A percentile compares a stretch with the other conserved stretches of the same genome.
phyloP scores from a whole-genome alignment of 495 filamentous ascomycete genomes.

The Hypoxylon fragiforme region DNA sequence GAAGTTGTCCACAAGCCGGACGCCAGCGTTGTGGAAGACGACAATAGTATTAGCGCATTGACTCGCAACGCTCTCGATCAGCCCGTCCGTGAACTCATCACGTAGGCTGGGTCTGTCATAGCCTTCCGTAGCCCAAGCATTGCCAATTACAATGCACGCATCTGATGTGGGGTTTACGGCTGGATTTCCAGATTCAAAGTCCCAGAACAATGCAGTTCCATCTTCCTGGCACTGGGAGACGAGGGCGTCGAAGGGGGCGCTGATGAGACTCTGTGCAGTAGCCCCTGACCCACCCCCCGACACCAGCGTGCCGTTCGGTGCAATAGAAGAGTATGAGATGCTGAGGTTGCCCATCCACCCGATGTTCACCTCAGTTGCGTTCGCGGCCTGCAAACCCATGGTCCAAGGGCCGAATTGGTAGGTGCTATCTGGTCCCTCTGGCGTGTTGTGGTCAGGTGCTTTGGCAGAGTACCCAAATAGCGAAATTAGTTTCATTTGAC shows the following conservation, averaged over 20 bases:
- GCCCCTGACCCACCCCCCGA: slow-evolving; percentile 54
- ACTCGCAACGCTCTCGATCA: slow-evolving; percentile 48
- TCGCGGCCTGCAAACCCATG: not conserved
- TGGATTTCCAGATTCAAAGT: slow-evolving; percentile 31
- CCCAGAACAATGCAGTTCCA: slow-evolving; percentile 44
- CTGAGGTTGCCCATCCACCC: not conserved
- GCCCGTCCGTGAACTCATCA: slow-evolving; percentile 46
- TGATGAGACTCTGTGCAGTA: slow-evolving; percentile 45
- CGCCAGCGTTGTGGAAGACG: slow-evolving; percentile 53
- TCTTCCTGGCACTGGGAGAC: slow-evolving; percentile 45
- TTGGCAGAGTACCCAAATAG: slow-evolving; percentile 38
- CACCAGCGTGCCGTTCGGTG: slow-evolving; percentile 44
- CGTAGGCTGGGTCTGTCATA: slow-evolving; percentile 33
- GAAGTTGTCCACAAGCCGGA: slow-evolving; percentile 47
- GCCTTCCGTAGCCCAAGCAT: slow-evolving; percentile 52
- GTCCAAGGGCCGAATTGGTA: not conserved
- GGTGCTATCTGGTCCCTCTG: not conserved
- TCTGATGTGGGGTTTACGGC: slow-evolving; percentile 37
- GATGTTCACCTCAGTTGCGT: not conserved
- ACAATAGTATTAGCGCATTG: slow-evolving; percentile 57
- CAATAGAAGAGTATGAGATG: not conserved
- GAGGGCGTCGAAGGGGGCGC: slow-evolving; percentile 57
- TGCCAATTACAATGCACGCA: slow-evolving; percentile 59
- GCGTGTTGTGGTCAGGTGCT: slow-evolving; percentile 1
- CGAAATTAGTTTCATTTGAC: slow-evolving; percentile 24